Base-by-base conservation (phyloP, 768 basidiomycete genomes). In the Collybiopsis confluens region DNA sequence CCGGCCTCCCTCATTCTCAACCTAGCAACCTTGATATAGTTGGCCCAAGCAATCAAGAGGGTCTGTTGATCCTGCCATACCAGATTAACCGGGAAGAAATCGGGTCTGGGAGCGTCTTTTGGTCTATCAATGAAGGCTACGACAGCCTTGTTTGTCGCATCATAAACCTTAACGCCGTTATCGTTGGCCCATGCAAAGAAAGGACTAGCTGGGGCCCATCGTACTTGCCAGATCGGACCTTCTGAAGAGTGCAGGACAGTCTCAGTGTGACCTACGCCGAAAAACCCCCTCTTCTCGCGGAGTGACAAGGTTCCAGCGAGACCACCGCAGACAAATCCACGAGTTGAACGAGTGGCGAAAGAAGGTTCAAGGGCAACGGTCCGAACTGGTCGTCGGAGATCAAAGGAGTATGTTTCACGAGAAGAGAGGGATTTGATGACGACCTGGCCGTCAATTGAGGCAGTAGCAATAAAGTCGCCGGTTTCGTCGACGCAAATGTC, bases 121-220 rank as follows among this genome's bases (percentile, higher is more conserved):
- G 88, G 85, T 35, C 94, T 79, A 67, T 95, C 90, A 50, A 98
- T 93, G 65, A 81, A 92, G 0, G 86, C 86, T 45, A 98, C 86
- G 6, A 88, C 83, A 18, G 82, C 82, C 59, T 86, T 83, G 0
- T 88, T 88, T 3, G 73, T 71, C 0, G 83, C 86, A 65, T 98
- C 95, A 65, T 95, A 96, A 44, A 99, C 87, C 65, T 93, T 96
- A 51, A 98, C 89, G 13, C 96, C 96, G 40, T 84, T 61, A 65
- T 99, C 97, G 60, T 94, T 97, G 2, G 95, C 92, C 97, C 97
- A 99, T 0, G 93, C 94, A 59, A 98, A 92, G 27, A 97, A 73
- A 45, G 80, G 80, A 1, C 85, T 86, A 62, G 83, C 75, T 15
- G 47, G 47, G 7, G 33, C 35, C 97, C 97, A 98, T 54, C 87